Evolutionary conservation across 345 rosid species (phyloP), one percentile per base, ranked within the genome.

Genomic region (Noccaea bulbosa): DNA sequence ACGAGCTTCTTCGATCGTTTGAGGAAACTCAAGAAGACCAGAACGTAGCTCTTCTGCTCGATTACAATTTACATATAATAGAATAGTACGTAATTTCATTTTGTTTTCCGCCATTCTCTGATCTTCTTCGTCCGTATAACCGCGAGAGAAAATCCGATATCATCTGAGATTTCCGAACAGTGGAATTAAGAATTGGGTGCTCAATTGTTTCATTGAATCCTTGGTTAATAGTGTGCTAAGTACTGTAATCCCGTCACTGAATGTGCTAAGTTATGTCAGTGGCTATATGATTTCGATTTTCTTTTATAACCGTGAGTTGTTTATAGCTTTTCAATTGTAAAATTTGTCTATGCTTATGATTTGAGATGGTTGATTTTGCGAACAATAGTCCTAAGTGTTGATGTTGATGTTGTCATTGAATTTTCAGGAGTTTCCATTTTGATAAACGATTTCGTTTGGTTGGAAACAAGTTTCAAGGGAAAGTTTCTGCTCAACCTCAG

Each of bases 371-470:
- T 58, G 64, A 16, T 37, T 38, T 11, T 58, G 0, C 5, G 17
- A 63, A 35, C 17, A 17, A 17, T 6, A 63, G 14, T 16, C 17
- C 43, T 48, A 20, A 17, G 2, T 48, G 8, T 17, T 63, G 34
- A 64, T 48, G 46, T 32, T 37, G 10, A 32, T 44, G 22, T 24
- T 69, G 33, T 6, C 40, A 27, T 11, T 49, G 45, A 32, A 30
- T 22, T 22, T 47, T 38, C 66, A 47, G 58, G 67, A 24, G 7
- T 64, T 64, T 14, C 53, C 66, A 30, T 27, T 45, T 44, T 61
- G 65, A 4, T 4, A 30, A 32, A 53, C 11, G 11, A 3, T 7
- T 32, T 53, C 30, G 30, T 37, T 58, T 39, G 11, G 47, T 11
- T 11, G 33, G 49, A 11, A 14, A 10, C 11, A 2, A 49, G 8